phyloP scores from a whole-genome alignment of 768 basidiomycete species.

The Termitomyces sp. region DNA sequence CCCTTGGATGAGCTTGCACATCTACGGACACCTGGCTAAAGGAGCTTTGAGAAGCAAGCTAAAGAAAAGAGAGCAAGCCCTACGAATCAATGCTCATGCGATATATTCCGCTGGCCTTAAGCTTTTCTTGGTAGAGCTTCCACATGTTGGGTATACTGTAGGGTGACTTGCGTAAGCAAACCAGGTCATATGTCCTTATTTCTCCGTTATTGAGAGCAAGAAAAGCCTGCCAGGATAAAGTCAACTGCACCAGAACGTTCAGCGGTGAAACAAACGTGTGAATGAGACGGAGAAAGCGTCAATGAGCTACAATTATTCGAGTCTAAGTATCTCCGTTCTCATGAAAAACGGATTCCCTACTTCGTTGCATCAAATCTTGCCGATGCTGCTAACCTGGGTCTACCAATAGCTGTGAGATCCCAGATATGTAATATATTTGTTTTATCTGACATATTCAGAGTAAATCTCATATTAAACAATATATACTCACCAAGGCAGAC shows the following conservation, averaged over 20 bases:
- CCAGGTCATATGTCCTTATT: conserved; percentile 72
- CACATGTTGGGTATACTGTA: conserved; percentile 75
- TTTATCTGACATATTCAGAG: conserved; percentile 33
- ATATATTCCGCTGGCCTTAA: conserved; percentile 33
- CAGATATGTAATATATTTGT: conserved; percentile 53
- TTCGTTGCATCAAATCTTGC: conserved; percentile 43
- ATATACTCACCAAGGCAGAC: conserved; percentile 52
- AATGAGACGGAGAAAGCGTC: conserved; percentile 60
- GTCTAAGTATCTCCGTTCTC: neutral
- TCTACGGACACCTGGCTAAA: conserved; percentile 51
- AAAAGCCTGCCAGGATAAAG: conserved; percentile 33
- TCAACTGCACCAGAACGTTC: conserved; percentile 7
- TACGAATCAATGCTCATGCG: conserved; percentile 31
- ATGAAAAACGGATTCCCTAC: conserved; percentile 22
- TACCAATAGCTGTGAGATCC: conserved; percentile 47
- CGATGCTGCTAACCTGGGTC: conserved; percentile 46
- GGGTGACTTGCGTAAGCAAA: conserved; percentile 57
- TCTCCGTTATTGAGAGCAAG: conserved; percentile 46
- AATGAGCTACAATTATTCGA: conserved; percentile 38
- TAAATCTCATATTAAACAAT: neutral
- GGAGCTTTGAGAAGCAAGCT: neutral
- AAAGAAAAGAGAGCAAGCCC: neutral
- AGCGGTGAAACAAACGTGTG: conserved; percentile 46
- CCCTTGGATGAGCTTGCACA: conserved; percentile 60
- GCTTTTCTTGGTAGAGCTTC: conserved; percentile 62